Evolutionary conservation across 1,284 basidiomycete genomes (phyloP).

Genomic region (Heliocybe sulcata): DNA sequence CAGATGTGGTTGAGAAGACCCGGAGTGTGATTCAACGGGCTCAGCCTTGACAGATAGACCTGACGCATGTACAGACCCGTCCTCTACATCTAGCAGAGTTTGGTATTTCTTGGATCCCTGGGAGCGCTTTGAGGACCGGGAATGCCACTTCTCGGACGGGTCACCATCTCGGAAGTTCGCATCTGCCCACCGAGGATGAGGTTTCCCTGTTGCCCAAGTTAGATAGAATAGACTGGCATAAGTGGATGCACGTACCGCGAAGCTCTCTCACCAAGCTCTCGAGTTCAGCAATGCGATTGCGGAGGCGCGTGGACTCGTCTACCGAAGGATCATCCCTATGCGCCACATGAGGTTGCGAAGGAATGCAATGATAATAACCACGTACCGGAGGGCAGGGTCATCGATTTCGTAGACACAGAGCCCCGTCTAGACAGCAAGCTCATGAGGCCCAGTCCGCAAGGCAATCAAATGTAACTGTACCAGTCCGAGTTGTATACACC

Average conservation of each 20-base stretch:
- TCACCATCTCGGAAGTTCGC: conserved; percentile 70
- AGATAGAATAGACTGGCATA: conserved; percentile 1
- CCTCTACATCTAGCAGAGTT: conserved; percentile 15
- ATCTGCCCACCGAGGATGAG: conserved; percentile 77
- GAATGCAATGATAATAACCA: conserved; percentile 7
- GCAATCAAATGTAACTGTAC: conserved; percentile 29
- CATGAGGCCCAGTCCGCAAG: conserved; percentile 7
- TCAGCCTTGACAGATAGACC: conserved; percentile 26
- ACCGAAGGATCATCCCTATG: conserved; percentile 75
- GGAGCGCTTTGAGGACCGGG: conserved; percentile 58
- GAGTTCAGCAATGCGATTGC: conserved; percentile 83
- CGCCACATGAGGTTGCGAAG: conserved; percentile 2
- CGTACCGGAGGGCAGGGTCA: conserved; percentile 74
- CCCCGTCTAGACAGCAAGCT: conserved; percentile 54
- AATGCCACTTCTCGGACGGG: conserved; percentile 76
- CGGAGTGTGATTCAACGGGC: conserved; percentile 16
- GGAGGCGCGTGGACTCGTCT: conserved; percentile 75
- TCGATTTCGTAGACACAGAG: conserved; percentile 91
- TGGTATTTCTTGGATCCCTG: conserved; percentile 18
- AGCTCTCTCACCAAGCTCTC: conserved; percentile 83
- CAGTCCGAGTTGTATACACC: conserved; percentile 78
- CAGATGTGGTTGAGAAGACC: conserved; percentile 34
- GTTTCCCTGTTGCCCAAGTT: conserved; percentile 48
- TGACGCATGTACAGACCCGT: conserved; percentile 7
- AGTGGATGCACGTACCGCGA: conserved; percentile 40